These are phyloP conservation scores for Solanum chacoense DNA, from an alignment of 305 asterid species.

Conservation along the genomic window DNA sequence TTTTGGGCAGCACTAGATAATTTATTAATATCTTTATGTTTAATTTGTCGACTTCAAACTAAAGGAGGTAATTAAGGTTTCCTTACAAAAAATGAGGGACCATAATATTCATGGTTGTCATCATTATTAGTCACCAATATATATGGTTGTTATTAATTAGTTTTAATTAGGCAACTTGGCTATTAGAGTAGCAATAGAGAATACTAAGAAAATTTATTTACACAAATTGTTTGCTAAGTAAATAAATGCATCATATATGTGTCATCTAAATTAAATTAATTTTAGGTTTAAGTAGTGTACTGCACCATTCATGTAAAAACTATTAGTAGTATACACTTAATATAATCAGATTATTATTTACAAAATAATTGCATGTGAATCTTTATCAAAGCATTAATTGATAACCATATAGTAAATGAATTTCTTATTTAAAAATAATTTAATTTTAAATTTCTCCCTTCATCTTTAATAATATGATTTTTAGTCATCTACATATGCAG, in stretches of 20 bases:
- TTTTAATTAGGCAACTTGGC: neutral
- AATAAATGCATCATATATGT: neutral
- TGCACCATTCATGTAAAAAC: neutral
- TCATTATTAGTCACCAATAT: neutral
- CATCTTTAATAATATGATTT: too few species aligned
- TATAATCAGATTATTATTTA: neutral
- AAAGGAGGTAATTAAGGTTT: neutral
- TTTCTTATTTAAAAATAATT: too few species aligned
- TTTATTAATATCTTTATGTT: neutral
- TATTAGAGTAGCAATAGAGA: neutral
- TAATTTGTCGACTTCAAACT: neutral
- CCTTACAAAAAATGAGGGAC: neutral
- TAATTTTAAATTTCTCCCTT: too few species aligned
- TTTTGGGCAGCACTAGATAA: neutral
- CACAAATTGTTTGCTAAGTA: neutral
- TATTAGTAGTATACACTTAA: neutral
- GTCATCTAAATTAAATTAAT: neutral
- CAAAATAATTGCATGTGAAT: neutral
- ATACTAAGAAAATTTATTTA: neutral
- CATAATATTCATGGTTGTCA: neutral
- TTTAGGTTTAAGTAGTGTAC: neutral
- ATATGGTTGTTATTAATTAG: neutral
- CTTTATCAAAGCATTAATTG: neutral
- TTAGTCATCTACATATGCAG: too few species aligned
- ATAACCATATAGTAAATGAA: neutral